Conservation (phyloP, 2,329 filamentous ascomycete genomes). For the Pseudocercospora fuligena region DNA sequence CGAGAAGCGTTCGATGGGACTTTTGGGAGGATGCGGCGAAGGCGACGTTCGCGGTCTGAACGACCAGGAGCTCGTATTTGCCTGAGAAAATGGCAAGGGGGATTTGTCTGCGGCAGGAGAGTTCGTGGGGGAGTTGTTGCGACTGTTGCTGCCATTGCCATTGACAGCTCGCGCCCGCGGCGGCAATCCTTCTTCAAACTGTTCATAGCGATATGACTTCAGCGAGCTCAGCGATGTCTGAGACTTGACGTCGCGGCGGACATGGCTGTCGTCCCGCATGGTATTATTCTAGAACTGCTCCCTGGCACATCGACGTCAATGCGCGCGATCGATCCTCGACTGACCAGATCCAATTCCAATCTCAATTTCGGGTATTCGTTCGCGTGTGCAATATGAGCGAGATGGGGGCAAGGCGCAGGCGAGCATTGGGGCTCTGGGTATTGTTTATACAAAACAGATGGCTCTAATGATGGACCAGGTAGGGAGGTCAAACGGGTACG, state of each 20-base stretch:
- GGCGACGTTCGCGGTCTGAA: slow-evolving; percentile 13
- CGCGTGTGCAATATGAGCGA: neutral
- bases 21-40: neutral
- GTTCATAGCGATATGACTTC: slow-evolving; percentile 19
- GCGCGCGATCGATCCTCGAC: neutral
- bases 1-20: slow-evolving; percentile 9
- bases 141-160: slow-evolving; percentile 6
- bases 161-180: slow-evolving; percentile 10
- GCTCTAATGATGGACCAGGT: neutral
- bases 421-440: slow-evolving; percentile 6
- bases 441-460: slow-evolving; percentile 1
- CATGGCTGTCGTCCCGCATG: slow-evolving; percentile 3
- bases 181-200: slow-evolving; percentile 10
- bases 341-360: neutral
- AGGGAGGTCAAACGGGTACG: slow-evolving; percentile 3
- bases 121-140: slow-evolving; percentile 7
- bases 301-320: slow-evolving; percentile 1
- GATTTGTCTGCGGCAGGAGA: slow-evolving; percentile 10
- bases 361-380: neutral
- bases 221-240: slow-evolving; percentile 4
- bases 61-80: neutral
- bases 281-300: neutral
- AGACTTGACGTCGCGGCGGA: neutral
- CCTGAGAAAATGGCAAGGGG: neutral
- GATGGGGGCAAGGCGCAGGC: neutral